Evolutionary conservation across 768 basidiomycete species (phyloP).

Genomic region (Imleria badia): DNA sequence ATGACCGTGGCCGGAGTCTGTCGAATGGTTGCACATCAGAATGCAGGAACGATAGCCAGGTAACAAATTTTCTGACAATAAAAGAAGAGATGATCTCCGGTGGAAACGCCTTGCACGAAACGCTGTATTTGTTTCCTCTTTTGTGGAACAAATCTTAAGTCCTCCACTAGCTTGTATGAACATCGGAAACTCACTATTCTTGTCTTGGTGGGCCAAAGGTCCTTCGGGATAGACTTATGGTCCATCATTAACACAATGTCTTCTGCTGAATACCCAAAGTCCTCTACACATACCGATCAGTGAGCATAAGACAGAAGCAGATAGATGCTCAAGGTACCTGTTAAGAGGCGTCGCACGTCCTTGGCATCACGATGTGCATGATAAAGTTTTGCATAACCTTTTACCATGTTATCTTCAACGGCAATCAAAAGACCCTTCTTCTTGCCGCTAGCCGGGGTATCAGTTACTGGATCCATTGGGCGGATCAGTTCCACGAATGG

Average conservation of each 20-base stretch:
- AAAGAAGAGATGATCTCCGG: slow-evolving; percentile 56
- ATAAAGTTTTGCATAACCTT: neutral
- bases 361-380: slow-evolving; percentile 19
- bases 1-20: slow-evolving; percentile 51
- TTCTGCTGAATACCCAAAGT: slow-evolving; percentile 37
- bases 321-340: slow-evolving; percentile 13
- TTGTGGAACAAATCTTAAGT: neutral
- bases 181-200: slow-evolving; percentile 42
- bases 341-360: slow-evolving; percentile 17
- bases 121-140: slow-evolving; percentile 44
- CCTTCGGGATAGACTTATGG: slow-evolving; percentile 17
- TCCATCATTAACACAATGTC: slow-evolving; percentile 49
- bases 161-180: neutral
- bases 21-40: neutral
- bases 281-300: slow-evolving; percentile 24
- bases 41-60: neutral
- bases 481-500: neutral
- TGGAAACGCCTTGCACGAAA: slow-evolving; percentile 42
- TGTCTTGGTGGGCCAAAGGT: slow-evolving; percentile 39
- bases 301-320: neutral
- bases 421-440: slow-evolving; percentile 28
- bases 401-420: slow-evolving; percentile 4
- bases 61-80: slow-evolving; percentile 42
- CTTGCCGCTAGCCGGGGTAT: neutral
- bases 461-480: slow-evolving; percentile 4